A percentile compares a stretch with the other conserved stretches of the same genome.
Conservation (phyloP, 2,329 filamentous ascomycete species). For the Lecanicillium sp. region DNA sequence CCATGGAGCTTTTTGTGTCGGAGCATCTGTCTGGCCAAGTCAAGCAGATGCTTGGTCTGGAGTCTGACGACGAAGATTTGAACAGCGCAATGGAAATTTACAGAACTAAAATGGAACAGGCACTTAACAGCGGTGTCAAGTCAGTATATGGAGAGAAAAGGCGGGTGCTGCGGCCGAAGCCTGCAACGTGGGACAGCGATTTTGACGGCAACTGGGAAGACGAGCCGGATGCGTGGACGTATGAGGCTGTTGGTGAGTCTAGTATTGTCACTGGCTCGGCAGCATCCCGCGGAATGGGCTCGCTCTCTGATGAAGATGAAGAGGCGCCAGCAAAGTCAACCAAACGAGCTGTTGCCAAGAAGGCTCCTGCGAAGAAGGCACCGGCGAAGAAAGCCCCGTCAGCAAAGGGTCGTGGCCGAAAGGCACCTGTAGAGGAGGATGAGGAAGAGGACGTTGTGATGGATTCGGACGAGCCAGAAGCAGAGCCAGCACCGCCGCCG, state of each 20-base stretch:
- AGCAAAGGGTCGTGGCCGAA: slow-evolving; percentile 30
- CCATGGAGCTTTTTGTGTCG: slow-evolving; percentile 75
- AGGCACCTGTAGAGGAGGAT: slow-evolving; percentile 23
- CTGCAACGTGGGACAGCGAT: slow-evolving; percentile 82
- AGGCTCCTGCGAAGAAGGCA: slow-evolving; percentile 40
- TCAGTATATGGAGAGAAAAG: slow-evolving; percentile 29
- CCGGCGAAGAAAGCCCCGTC: slow-evolving; percentile 28
- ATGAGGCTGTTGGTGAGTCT: slow-evolving; percentile 21
- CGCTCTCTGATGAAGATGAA: slow-evolving; percentile 44
- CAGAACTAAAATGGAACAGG: slow-evolving; percentile 61
- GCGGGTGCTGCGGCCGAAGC: slow-evolving; percentile 61
- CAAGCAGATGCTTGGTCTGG: slow-evolving; percentile 60
- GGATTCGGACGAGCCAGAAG: slow-evolving; percentile 44
- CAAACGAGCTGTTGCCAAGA: slow-evolving; percentile 33
- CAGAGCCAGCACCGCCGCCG: slow-evolving; percentile 27
- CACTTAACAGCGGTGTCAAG: slow-evolving; percentile 60
- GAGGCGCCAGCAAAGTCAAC: slow-evolving; percentile 29
- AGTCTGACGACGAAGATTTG: slow-evolving; percentile 60
- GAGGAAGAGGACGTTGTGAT: slow-evolving; percentile 43
- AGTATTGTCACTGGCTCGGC: slow-evolving; percentile 17
- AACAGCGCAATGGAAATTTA: slow-evolving; percentile 68
- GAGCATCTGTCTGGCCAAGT: slow-evolving; percentile 67
- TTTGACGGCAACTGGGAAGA: slow-evolving; percentile 82
- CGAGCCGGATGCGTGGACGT: slow-evolving; percentile 54
- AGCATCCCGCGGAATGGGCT: slow-evolving; percentile 17